These are phyloP conservation scores for Coemansia sp. DNA, from an alignment of 192 early-diverging fungal genomes.

Conservation along the genomic window DNA sequence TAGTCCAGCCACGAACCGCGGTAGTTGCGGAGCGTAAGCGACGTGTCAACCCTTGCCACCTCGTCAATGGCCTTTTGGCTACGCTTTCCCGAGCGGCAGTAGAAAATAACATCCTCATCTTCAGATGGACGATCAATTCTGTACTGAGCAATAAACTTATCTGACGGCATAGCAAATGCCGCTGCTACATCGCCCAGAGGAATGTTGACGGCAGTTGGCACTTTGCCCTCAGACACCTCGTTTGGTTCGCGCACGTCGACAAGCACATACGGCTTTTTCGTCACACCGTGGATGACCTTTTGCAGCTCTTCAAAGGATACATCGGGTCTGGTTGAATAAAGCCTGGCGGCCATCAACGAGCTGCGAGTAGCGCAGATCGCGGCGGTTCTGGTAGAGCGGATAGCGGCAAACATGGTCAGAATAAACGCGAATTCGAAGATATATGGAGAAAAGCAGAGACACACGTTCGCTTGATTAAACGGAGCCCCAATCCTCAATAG, in stretches of 20 bases:
- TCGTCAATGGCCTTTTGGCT: slow-evolving; percentile 63
- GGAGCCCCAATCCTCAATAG: not conserved
- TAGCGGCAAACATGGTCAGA: not conserved
- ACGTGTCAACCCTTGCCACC: slow-evolving; percentile 53
- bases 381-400: not conserved
- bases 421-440: not conserved
- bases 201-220: slow-evolving; percentile 67
- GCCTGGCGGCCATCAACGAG: slow-evolving; percentile 10
- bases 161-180: slow-evolving; percentile 43
- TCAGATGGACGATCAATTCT: slow-evolving; percentile 62
- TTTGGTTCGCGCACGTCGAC: slow-evolving; percentile 70
- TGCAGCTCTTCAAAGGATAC: slow-evolving; percentile 49
- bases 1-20: slow-evolving; percentile 55
- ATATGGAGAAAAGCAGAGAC: not conserved
- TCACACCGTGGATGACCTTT: slow-evolving; percentile 46
- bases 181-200: slow-evolving; percentile 62
- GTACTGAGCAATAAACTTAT: slow-evolving; percentile 53
- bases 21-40: slow-evolving; percentile 47
- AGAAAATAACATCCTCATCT: slow-evolving; percentile 61
- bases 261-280: slow-evolving; percentile 44
- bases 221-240: slow-evolving; percentile 61
- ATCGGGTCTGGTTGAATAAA: slow-evolving; percentile 43
- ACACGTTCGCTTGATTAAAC: not conserved
- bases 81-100: slow-evolving; percentile 68
- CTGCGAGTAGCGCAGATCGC: slow-evolving; percentile 1